Conservation (phyloP, 2,329 filamentous ascomycete genomes). For the Albophoma yamanashiensis region DNA sequence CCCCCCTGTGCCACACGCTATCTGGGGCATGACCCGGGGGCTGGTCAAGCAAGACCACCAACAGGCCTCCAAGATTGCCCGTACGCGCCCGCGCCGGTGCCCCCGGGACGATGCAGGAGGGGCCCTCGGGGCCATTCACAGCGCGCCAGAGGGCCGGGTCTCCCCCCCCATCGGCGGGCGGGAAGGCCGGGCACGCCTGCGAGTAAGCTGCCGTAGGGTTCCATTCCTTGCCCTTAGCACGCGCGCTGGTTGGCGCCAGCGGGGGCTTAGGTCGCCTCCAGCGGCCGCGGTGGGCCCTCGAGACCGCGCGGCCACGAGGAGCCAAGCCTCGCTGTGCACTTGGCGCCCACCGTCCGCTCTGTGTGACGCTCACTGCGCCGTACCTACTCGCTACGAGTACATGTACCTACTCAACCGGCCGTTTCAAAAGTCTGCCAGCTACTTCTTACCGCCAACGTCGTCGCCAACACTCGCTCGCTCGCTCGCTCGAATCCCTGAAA, state of each 20-base stretch:
- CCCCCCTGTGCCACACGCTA: background rate
- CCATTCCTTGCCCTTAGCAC: too few relatives aligned
- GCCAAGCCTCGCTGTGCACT: background rate
- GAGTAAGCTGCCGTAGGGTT: too few relatives aligned
- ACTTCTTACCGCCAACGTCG: background rate
- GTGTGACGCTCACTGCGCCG: background rate
- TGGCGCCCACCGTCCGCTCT: background rate
- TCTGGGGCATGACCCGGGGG: background rate
- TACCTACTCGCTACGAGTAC: background rate
- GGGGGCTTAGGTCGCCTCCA: background rate
- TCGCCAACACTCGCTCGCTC: background rate
- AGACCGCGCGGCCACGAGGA: slow-evolving; percentile 1
- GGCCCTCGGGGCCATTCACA: too few relatives aligned
- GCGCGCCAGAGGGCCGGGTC: too few relatives aligned
- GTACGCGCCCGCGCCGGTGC: background rate
- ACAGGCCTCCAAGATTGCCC: background rate
- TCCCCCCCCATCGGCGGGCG: too few relatives aligned
- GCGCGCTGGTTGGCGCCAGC: background rate
- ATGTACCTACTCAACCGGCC: background rate
- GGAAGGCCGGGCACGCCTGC: too few relatives aligned
- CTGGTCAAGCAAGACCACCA: background rate
- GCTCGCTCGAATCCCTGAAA: background rate
- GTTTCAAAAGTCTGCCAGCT: background rate
- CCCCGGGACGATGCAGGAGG: background rate
- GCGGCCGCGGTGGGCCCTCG: background rate